Evolutionary conservation across 176 grass and related monocot genomes (phyloP), one percentile per base, ranked within the genome.

Genomic region (Areca catechu): DNA sequence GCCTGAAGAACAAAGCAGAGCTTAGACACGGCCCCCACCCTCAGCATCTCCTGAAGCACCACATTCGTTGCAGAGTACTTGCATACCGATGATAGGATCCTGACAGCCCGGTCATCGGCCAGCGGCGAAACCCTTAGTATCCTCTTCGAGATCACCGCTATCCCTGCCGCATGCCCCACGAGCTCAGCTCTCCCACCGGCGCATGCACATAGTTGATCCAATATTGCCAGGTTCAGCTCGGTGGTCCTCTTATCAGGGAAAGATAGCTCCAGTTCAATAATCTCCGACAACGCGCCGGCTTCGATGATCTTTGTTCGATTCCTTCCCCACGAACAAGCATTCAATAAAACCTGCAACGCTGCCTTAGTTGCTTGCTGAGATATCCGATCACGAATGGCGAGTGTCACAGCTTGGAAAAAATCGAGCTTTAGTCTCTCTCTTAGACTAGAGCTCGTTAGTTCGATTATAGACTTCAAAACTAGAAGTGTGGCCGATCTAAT

Each of bases 1-100:
- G 73, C 77, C 73, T 89, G 80, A 55, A 89, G 69, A 56, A 80
- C 51, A 69, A 74, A 77, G 73, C 85, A 84, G 15, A 89, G 77
- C 80, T 89, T 89, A 4, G 64, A 74, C 1, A 89, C 80, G 7
- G 61, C 85, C n/a, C 85, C 85, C 0, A 77, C 69, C 3, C 69
- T 43, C 1, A 74, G 47, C 85, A 89, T 89, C 80, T 89, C 85
- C 3, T 66, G 29, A 48, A 83, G 14, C 51, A 66, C 43, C 65
- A 64, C 69, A 23, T 68, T 58, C 0, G 70, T 61, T 48, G 77
- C 63, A 43, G 80, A 77, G 47, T 30, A 17, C 3, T 60, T 65
- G 5, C 15, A 56, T 1, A 83, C 68, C 1, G 59, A 60, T 25
- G 55, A 58, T 4, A 83, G 75, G 37, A 79, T 80, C 57, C 63